phyloP scores from a whole-genome alignment of 352 stramenopile species.

The Globisporangium uncinulatum region DNA sequence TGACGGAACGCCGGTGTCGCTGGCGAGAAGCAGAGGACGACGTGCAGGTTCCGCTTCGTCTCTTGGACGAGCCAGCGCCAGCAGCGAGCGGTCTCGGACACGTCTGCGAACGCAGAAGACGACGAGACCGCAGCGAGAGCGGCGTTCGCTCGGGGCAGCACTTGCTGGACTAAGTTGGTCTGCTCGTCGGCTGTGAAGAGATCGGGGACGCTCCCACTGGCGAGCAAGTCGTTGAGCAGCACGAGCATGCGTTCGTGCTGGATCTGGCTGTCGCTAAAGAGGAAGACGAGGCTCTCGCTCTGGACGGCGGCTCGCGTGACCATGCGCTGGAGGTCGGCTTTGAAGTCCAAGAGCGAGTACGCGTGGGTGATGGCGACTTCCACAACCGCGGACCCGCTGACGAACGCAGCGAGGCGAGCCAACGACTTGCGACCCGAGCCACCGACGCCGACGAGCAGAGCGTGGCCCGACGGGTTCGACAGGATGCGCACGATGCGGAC shows the following conservation, averaged over 20 bases:
- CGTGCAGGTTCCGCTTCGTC: constrained; percentile 91
- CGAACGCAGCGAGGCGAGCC: constrained; percentile 85
- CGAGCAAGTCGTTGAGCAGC: constrained; percentile 92
- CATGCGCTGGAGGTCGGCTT: constrained; percentile 92
- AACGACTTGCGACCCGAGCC: constrained; percentile 93
- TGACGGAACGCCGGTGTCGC: constrained; percentile 86
- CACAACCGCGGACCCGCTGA: constrained; percentile 84
- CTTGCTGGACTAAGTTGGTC: constrained; percentile 83
- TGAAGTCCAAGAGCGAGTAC: constrained; percentile 93
- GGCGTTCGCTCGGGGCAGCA: constrained; percentile 82
- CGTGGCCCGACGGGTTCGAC: constrained; percentile 90
- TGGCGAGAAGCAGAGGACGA: constrained; percentile 93
- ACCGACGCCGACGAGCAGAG: constrained; percentile 92
- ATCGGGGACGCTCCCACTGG: constrained; percentile 89
- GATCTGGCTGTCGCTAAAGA: constrained; percentile 93
- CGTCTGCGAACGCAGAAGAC: constrained; percentile 12
- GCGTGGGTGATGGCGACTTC: constrained; percentile 89
- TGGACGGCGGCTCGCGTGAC: constrained; percentile 90
- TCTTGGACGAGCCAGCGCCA: constrained; percentile 91
- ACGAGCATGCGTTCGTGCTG: constrained; percentile 95
- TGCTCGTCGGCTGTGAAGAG: constrained; percentile 91
- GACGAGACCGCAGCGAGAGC: constrained; percentile 19
- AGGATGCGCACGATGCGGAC: constrained; percentile 93
- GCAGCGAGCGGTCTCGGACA: constrained; percentile 89
- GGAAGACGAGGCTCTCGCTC: constrained; percentile 87